These are phyloP conservation scores for Populus trichocarpa DNA, from an alignment of 441 rosid species.

Conservation along the genomic window DNA sequence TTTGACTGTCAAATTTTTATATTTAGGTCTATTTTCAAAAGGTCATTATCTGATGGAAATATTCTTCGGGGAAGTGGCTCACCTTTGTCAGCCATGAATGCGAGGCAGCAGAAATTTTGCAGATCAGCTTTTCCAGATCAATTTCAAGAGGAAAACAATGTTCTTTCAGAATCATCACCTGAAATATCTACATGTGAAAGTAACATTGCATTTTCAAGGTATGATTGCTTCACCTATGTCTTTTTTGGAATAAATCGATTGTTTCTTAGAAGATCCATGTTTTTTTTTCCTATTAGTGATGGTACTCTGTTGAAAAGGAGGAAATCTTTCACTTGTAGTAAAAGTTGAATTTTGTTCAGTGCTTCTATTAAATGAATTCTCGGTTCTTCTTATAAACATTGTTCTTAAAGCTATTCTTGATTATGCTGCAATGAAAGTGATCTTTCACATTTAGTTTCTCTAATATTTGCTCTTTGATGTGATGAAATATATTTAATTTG, in stretches of 20 bases:
- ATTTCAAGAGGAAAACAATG: slow-evolving; percentile 40
- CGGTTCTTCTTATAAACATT: background rate
- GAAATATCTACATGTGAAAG: slow-evolving; percentile 73
- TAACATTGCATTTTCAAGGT: slow-evolving; percentile 70
- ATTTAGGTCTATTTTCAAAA: slow-evolving; percentile 66
- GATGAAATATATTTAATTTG: background rate
- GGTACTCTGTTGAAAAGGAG: too few species aligned
- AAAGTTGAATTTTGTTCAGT: too few species aligned
- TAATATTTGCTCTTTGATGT: slow-evolving; percentile 1
- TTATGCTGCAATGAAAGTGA: background rate
- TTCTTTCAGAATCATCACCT: slow-evolving; percentile 68
- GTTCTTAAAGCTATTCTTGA: slow-evolving; percentile 8
- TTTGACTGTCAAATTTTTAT: slow-evolving; percentile 21
- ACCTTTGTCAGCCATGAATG: slow-evolving; percentile 46
- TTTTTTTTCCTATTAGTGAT: too few species aligned
- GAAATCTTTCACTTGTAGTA: background rate
- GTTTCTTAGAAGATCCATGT: background rate
- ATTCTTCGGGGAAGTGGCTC: slow-evolving; percentile 50
- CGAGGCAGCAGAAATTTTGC: slow-evolving; percentile 44
- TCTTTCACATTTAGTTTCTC: background rate
- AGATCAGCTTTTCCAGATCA: slow-evolving; percentile 41
- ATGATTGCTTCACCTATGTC: slow-evolving; percentile 20
- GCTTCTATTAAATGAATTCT: too few species aligned
- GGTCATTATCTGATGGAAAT: slow-evolving; percentile 93
- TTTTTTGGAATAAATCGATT: background rate